Evolutionary conservation across 495 filamentous ascomycete species (phyloP).

Genomic region (Pseudoneurospora amorphoporcata): DNA sequence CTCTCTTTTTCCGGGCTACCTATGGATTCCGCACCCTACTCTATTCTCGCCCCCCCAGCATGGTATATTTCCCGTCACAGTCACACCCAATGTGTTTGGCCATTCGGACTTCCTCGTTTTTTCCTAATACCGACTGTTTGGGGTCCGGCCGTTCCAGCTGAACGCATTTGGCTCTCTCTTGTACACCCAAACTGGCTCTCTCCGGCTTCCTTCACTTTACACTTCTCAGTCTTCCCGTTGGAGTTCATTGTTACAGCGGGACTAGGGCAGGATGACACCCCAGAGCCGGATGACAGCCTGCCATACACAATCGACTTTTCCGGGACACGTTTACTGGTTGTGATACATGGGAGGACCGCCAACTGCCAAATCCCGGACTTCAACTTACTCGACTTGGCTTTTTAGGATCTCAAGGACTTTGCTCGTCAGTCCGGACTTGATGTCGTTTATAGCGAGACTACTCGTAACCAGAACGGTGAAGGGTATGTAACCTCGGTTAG

Average conservation of each 20-base stretch:
- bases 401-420: slow-evolving; percentile 99
- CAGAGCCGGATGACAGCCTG: slow-evolving; percentile 5
- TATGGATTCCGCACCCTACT: neutral
- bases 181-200: neutral
- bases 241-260: slow-evolving; percentile 10
- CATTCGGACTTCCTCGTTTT: neutral
- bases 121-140: neutral
- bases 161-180: neutral
- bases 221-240: slow-evolving; percentile 15
- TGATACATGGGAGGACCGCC: slow-evolving; percentile 26
- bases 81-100: neutral
- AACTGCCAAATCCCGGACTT: slow-evolving; percentile 29
- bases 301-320: slow-evolving; percentile 22
- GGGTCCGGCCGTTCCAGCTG: neutral
- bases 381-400: slow-evolving; percentile 47
- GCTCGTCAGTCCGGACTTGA: slow-evolving; percentile 93
- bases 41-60: neutral
- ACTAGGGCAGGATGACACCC: neutral
- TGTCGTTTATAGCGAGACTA: slow-evolving; percentile 95
- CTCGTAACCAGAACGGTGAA: slow-evolving; percentile 83
- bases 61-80: neutral
- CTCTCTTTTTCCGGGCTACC: slow-evolving; percentile 11
- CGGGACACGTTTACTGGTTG: slow-evolving; percentile 36
- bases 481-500: slow-evolving; percentile 52
- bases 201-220: neutral